Evolutionary conservation across 164 flowering plant genomes (phyloP).

Genomic region (Tetracentron sinense): DNA sequence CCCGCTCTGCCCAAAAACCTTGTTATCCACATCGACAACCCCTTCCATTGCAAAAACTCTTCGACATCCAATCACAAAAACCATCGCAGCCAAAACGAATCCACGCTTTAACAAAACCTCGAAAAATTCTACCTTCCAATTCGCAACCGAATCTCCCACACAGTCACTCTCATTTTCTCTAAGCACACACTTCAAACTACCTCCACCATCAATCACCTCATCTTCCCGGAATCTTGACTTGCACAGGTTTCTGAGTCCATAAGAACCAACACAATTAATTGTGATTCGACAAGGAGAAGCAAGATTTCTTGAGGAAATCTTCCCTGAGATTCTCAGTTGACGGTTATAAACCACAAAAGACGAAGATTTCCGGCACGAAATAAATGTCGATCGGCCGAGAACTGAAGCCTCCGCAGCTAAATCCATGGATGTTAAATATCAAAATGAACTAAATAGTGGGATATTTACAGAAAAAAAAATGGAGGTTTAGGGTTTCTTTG

Average conservation of each 20-base stretch:
- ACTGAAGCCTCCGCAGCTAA: slow-evolving; percentile 31
- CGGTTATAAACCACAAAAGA: slow-evolving; percentile 11
- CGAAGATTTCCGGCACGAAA: slow-evolving; percentile 14
- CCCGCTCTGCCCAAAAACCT: slow-evolving; percentile 44
- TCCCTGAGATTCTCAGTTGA: slow-evolving; percentile 15
- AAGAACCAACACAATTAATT: slow-evolving; percentile 11
- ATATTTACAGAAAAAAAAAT: too few relatives aligned
- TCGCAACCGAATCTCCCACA: slow-evolving; percentile 10
- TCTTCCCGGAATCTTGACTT: slow-evolving; percentile 1
- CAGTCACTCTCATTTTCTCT: slow-evolving; percentile 4
- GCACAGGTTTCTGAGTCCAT: not conserved
- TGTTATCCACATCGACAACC: slow-evolving; percentile 43
- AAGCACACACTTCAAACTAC: slow-evolving; percentile 5
- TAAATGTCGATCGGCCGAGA: slow-evolving; percentile 15
- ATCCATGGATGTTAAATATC: slow-evolving; percentile 18
- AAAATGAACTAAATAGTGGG: not conserved
- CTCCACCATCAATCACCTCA: slow-evolving; percentile 5
- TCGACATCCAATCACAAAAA: slow-evolving; percentile 47
- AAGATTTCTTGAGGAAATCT: not conserved
- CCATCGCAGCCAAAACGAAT: slow-evolving; percentile 46
- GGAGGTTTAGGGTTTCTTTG: not conserved
- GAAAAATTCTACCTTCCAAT: slow-evolving; percentile 22
- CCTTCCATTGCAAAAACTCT: slow-evolving; percentile 66
- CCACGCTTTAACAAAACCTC: slow-evolving; percentile 37
- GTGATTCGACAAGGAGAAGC: slow-evolving; percentile 10